A percentile compares a stretch with the other conserved stretches of the same genome.
phyloP scores from a whole-genome alignment of 768 basidiomycete genomes.

The Boletus rubescentipes region DNA sequence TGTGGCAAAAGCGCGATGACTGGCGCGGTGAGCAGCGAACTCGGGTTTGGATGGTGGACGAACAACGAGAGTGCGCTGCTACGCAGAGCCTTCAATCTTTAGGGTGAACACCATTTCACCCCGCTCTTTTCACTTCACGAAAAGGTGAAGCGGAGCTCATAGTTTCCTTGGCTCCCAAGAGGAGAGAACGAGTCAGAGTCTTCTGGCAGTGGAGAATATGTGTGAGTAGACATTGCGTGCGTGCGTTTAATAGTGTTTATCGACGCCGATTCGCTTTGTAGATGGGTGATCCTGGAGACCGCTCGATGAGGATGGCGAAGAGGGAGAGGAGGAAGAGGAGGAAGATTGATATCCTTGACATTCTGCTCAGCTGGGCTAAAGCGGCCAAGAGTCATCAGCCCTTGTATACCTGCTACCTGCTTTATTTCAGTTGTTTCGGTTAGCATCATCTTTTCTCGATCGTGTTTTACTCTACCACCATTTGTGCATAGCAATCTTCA shows the following conservation, averaged over 20 bases:
- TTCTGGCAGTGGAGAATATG: not conserved
- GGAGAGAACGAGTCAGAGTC: not conserved
- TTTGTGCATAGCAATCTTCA: too few relatives aligned
- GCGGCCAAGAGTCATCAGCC: not conserved
- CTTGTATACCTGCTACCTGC: too few relatives aligned
- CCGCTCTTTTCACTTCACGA: slow-evolving; percentile 12
- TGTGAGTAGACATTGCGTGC: slow-evolving; percentile 1
- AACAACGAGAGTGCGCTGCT: slow-evolving; percentile 2
- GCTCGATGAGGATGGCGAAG: slow-evolving; percentile 18
- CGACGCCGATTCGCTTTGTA: not conserved
- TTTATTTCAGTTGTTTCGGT: too few relatives aligned
- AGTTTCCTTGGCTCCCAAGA: not conserved
- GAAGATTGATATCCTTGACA: not conserved
- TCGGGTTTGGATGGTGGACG: slow-evolving; percentile 5
- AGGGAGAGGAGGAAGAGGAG: not conserved
- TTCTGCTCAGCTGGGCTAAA: not conserved
- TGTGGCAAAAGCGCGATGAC: not conserved
- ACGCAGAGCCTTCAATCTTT: not conserved
- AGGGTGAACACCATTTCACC: slow-evolving; percentile 3
- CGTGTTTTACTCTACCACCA: not conserved
- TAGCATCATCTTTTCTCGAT: not conserved
- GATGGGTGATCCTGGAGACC: slow-evolving; percentile 24
- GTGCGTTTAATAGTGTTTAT: too few relatives aligned
- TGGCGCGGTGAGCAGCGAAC: not conserved
- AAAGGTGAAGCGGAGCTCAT: not conserved